Evolutionary conservation across 257 asterid genomes (phyloP), one percentile per base, ranked within the genome.

Genomic region (Penstemon newberryi): DNA sequence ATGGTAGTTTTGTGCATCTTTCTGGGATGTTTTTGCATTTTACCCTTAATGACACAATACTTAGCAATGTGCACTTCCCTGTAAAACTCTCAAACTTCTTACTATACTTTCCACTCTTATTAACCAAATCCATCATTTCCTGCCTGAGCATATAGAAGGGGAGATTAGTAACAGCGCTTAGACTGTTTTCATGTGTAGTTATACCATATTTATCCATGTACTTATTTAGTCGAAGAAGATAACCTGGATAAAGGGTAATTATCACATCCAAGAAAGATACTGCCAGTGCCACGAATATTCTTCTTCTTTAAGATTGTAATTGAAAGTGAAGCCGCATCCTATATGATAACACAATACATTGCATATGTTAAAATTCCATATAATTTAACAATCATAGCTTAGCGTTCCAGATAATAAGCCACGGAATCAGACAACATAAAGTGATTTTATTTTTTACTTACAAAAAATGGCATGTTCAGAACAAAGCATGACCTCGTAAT

Each of bases 271-370:
- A 90, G 85, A 73, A 90, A 84, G 80, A 80, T 84, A 64, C 66
- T 84, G 72, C 88, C 75, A 25, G 33, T 25, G 33, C 33, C 1
- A 49, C 83, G 83, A 2, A 75, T 79, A 25, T 25, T 25, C 67
- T 83, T 86, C 95, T 84, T 88, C 79, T 81, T 81, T 75, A 92
- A 77, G 76, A 90, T 86, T 73, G 84, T 56, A 45, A 84, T 69
- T 46, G 97, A 82, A 62, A 92, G 86, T 11, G 88, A 88, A 77
- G 97, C 98, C 56, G 98, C 97, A 83, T 92, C 97, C 97, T 90
- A 70, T 65, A 71, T 63, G 54, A 65, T 25, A 38, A 60, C 37
- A 71, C 63, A 38, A 69, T 18, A 47, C 66, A 47, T 47, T 45
- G 46, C 55, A 56, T 56, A 25, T 51, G 3, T 50, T 77, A 59